Conservation (phyloP, 805 yeast genomes). For the Spathaspora hagerdaliae region DNA sequence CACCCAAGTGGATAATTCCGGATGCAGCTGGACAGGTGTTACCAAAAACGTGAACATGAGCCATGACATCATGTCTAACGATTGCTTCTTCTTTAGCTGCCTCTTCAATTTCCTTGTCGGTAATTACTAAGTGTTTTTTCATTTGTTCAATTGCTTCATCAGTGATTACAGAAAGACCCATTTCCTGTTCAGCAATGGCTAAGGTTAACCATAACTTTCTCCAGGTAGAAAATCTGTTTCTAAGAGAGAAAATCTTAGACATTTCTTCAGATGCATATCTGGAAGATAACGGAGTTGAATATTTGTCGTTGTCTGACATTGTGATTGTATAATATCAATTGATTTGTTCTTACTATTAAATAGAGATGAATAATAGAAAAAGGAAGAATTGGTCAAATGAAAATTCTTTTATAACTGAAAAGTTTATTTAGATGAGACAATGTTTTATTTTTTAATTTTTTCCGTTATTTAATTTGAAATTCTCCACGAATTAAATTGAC, state of each 20-base stretch:
- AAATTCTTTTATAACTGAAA: too few species aligned
- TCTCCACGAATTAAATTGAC: too few species aligned
- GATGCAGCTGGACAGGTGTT: conserved; percentile 92
- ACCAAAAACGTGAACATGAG: conserved; percentile 96
- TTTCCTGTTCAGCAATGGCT: conserved; percentile 92
- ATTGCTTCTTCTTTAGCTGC: conserved; percentile 94
- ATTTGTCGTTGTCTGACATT: conserved; percentile 50
- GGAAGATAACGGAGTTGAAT: conserved; percentile 89
- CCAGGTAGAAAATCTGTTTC: conserved; percentile 97
- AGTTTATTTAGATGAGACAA: too few species aligned
- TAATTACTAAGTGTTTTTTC: conserved; percentile 69
- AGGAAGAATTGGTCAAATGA: too few species aligned
- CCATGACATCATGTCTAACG: conserved; percentile 99
- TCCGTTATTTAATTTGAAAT: too few species aligned
- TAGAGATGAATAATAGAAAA: too few species aligned
- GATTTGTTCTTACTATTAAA: neutral
- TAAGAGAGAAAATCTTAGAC: conserved; percentile 86
- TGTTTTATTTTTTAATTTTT: too few species aligned
- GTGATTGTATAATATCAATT: neutral
- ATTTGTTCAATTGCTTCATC: conserved; percentile 91
- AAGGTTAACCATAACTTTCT: conserved; percentile 94
- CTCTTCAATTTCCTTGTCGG: conserved; percentile 87
- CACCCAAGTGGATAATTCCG: conserved; percentile 97
- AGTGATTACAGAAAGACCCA: conserved; percentile 79
- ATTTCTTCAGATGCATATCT: conserved; percentile 98